Evolutionary conservation across 352 stramenopile genomes (phyloP), one percentile per base, ranked within the genome.

Genomic region (Aphanomyces astaci): DNA sequence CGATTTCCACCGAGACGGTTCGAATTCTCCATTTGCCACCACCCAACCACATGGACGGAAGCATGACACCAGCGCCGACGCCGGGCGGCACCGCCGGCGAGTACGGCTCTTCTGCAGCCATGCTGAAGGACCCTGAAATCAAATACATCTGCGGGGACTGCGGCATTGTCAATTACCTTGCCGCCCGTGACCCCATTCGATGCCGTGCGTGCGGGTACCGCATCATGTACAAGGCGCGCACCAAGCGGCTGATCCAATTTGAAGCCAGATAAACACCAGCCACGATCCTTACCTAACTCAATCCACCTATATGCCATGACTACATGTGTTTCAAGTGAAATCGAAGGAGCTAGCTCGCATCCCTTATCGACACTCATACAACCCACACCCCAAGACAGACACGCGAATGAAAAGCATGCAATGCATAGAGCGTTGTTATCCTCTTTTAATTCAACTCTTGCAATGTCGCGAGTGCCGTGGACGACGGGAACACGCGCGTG

Each of bases 71-170:
- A 45, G 83, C 86, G 27, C 78, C 84, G 30, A 68, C 62, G 62
- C 62, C 62, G 15, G 62, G 62, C 62, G 77, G 79, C 54, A 75
- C 79, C 33, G 64, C 79, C 33, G 64, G 79, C 31, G 73, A 80
- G 75, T 72, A 70, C 73, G 75, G 78, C 75, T 76, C 63, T 73
- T 76, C 76, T 64, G 68, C 72, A 25, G 80, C 89, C 73, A 22
- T 45, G 31, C 70, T 84, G 57, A 94, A 94, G 81, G 86, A 94
- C 78, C 84, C 84, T 33, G 86, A 94, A 73, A 94, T 98, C 70
- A 97, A 98, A 79, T 98, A 98, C 84, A 95, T 97, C 75, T 98
- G 96, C 74, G 96, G 96, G 30, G 96, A 98, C 84, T 98, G 96
- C 76, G 94, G 93, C 49, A 94, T 96, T 67, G 80, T 94, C 63